Evolutionary conservation across 768 basidiomycete genomes (phyloP).

Genomic region (Calocera cornea): DNA sequence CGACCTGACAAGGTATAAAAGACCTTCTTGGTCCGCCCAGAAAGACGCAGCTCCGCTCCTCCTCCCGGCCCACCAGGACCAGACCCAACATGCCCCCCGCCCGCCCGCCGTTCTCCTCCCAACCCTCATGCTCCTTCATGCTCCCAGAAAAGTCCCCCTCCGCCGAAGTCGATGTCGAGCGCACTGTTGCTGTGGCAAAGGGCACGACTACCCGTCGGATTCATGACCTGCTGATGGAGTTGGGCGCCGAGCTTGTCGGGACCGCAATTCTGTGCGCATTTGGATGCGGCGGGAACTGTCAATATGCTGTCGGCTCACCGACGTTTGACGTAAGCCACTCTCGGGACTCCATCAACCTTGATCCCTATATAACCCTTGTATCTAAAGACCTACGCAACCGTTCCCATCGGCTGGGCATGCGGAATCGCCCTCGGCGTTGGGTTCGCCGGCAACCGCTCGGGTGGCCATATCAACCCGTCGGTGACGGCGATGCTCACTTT

Average conservation of each 20-base stretch:
- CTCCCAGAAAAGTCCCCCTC: background rate
- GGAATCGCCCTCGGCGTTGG: background rate
- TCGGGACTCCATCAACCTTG: background rate
- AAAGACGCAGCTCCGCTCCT: too few relatives aligned
- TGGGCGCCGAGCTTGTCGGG: background rate
- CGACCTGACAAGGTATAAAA: too few relatives aligned
- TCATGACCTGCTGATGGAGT: background rate
- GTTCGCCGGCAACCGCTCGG: background rate
- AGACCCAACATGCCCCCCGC: background rate
- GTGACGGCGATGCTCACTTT: background rate
- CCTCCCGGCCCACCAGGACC: too few relatives aligned
- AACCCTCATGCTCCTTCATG: background rate
- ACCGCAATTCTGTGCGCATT: background rate
- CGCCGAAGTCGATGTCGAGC: background rate
- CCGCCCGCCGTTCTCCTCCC: background rate
- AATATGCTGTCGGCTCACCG: background rate
- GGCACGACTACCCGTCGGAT: background rate
- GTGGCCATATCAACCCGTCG: background rate
- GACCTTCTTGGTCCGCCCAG: too few relatives aligned
- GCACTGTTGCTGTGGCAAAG: background rate
- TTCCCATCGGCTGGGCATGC: background rate
- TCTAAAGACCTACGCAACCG: background rate
- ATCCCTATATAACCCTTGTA: too few relatives aligned
- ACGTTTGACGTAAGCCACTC: background rate
- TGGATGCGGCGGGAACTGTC: background rate